phyloP scores from a whole-genome alignment of 1,284 basidiomycete species.

The Anthracocystis setariae region DNA sequence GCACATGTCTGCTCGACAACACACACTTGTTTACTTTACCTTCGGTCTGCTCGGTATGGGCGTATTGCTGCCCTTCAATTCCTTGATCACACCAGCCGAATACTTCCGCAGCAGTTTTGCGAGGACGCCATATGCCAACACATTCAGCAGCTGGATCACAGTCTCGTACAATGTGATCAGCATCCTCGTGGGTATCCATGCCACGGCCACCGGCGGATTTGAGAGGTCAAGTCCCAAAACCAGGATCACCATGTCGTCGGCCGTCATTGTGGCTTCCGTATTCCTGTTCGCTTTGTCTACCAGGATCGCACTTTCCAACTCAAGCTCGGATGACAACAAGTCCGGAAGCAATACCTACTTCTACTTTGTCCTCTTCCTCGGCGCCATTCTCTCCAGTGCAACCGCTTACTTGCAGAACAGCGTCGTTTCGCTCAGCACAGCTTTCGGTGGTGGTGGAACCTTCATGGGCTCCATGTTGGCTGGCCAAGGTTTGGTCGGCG shows the following conservation, averaged over 20 bases:
- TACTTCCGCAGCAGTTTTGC: constrained; percentile 58
- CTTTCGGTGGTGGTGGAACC: constrained; percentile 48
- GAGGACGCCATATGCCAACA: constrained; percentile 38
- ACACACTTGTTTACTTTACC: constrained; percentile 38
- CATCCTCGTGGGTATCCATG: constrained; percentile 56
- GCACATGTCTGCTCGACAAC: constrained; percentile 26
- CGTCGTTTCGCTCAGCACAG: constrained; percentile 58
- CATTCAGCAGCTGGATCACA: constrained; percentile 61
- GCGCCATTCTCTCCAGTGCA: constrained; percentile 48
- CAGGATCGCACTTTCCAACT: constrained; percentile 7
- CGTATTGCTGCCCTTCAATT: constrained; percentile 54
- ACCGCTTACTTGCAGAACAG: constrained; percentile 61
- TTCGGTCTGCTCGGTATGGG: constrained; percentile 51
- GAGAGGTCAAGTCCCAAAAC: constrained; percentile 41
- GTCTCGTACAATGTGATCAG: constrained; percentile 56
- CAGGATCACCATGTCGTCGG: constrained; percentile 34
- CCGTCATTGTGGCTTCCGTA: constrained; percentile 35
- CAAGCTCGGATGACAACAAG: neutral
- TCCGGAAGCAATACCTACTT: constrained; percentile 27
- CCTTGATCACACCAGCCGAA: constrained; percentile 62
- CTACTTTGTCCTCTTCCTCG: constrained; percentile 44
- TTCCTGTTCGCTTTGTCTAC: constrained; percentile 44
- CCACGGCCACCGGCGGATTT: constrained; percentile 47
- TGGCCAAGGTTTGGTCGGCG: constrained; percentile 58
- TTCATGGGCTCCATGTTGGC: constrained; percentile 63